Percentiles rank a stretch among this genome's conserved stretches.
Evolutionary conservation across 257 asterid species (phyloP).

Genomic region (Osmanthus fragrans): DNA sequence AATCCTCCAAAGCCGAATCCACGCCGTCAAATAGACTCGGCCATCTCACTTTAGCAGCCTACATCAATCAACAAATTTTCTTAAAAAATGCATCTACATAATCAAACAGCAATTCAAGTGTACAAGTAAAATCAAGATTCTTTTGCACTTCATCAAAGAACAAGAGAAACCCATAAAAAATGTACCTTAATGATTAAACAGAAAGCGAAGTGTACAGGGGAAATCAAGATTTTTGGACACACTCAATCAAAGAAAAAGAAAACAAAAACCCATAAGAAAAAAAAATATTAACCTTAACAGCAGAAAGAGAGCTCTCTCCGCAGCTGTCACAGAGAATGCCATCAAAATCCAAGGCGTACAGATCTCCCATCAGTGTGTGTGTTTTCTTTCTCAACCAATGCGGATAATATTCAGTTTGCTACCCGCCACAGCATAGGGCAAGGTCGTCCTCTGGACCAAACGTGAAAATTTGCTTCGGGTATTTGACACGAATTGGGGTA

Average conservation of each 20-base stretch:
- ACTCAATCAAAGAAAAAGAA: not conserved
- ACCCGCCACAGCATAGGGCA: conserved; percentile 37
- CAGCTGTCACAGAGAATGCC: conserved; percentile 98
- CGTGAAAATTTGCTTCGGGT: not conserved
- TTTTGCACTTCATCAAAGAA: not conserved
- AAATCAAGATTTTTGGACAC: not conserved
- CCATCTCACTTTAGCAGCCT: conserved; percentile 99
- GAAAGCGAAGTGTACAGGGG: not conserved
- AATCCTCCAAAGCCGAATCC: conserved; percentile 69
- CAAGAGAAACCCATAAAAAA: not conserved
- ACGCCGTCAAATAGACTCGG: conserved; percentile 67
- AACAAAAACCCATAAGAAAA: not conserved
- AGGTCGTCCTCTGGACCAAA: not conserved
- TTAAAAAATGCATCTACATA: not conserved
- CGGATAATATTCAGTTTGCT: conserved; percentile 35
- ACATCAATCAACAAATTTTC: not conserved
- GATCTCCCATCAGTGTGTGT: conserved; percentile 63
- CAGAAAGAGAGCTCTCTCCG: conserved; percentile 95
- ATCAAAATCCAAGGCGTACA: conserved; percentile 93
- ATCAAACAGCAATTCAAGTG: not conserved
- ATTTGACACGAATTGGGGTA: not conserved
- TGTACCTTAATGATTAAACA: not conserved
- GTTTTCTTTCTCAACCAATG: conserved; percentile 5
- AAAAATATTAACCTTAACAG: conserved; percentile 66
- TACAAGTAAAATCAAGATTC: not conserved